Evolutionary conservation across 2,329 filamentous ascomycete genomes (phyloP), one percentile per base, ranked within the genome.

Genomic region (Zymoseptoria tritici): DNA sequence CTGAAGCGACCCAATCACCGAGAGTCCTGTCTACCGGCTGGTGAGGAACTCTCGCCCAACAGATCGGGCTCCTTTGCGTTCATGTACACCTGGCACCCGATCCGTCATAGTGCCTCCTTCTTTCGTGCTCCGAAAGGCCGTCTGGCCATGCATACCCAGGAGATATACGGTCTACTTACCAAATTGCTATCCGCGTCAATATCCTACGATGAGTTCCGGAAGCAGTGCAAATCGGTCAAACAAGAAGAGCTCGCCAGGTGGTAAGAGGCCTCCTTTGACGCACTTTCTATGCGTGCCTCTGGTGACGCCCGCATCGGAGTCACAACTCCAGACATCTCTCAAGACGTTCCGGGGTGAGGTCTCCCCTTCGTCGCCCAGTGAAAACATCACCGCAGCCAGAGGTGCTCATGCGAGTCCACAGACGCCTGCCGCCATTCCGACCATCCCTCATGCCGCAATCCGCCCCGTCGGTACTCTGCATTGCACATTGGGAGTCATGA

Each of bases 401-500:
- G 31, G 31, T 49, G 36, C 20, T 21, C 2, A 42, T 6, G 21
- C 20, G 9, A 21, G 5, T 9, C n/a, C 26, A 11, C 22, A 9
- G 21, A 26, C 49, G 16, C 20, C 57, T 4, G 26, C n/a, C 6
- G 49, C 13, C 26, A 29, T 29, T 29, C 54, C 55, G 16, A n/a
- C 50, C 11, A 60, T 72, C 19, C 66, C 68, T 56, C 65, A 68
- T 9, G 81, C 81, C 57, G 90, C 91, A 1, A 77, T 96, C 55
- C 80, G 91, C 26, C 91, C 91, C 0, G 75, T 90, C 0, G 89
- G 90, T 0, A 91, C 91, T 1, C 75, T 97, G 54, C 93, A 97
- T 74, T 78, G 96, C 2, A 97, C 92, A 0, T 79, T 97, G 0
- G 92, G 91, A 0, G 89, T 95, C 1, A 92, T 97, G 88, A 87